phyloP scores from a whole-genome alignment of 1,139 yeast genomes.

The Saccharomyces hybrid region DNA sequence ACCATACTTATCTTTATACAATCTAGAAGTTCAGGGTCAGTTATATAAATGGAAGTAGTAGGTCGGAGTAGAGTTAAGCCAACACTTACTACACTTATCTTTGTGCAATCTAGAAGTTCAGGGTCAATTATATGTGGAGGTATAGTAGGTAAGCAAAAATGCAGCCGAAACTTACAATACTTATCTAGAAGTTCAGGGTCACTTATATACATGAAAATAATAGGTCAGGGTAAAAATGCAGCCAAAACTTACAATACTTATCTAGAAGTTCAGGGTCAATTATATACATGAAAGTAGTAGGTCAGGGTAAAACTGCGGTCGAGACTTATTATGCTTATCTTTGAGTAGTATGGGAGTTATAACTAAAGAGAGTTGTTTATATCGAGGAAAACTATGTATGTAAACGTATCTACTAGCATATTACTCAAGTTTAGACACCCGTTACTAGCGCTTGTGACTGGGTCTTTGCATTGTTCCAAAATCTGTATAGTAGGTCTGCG shows the following conservation, averaged over 20 bases:
- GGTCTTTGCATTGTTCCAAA: constrained; percentile 47
- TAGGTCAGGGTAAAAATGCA: not conserved
- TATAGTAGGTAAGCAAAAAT: not conserved
- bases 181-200: not conserved
- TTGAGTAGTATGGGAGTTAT: not conserved
- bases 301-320: not conserved
- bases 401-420: not conserved
- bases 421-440: not conserved
- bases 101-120: not conserved
- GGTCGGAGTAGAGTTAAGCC: not conserved
- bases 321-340: not conserved
- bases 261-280: not conserved
- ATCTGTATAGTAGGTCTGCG: constrained; percentile 76
- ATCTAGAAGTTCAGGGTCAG: not conserved
- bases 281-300: not conserved
- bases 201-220: not conserved
- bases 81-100: not conserved
- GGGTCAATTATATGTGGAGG: not conserved
- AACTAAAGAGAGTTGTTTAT: not conserved
- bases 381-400: not conserved
- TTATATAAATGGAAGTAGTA: not conserved
- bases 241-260: not conserved
- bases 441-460: not conserved
- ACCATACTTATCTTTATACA: not conserved
- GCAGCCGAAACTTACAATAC: no score